Conservation (phyloP, 306 rosid genomes). For the Dryas drummondii region DNA sequence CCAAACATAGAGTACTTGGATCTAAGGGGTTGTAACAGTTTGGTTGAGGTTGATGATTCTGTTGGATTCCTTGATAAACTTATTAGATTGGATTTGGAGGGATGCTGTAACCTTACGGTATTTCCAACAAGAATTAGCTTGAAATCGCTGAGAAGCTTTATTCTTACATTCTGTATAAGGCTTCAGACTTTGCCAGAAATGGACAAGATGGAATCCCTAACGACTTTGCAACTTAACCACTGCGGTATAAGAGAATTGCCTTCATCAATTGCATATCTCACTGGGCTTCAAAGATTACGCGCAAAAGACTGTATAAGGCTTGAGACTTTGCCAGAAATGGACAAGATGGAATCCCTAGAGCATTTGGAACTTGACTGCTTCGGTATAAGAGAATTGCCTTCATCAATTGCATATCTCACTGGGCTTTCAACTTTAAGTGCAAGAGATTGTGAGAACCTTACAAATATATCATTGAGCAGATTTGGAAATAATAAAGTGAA, state of each 20-base stretch:
- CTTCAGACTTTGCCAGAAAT: constrained; percentile 7
- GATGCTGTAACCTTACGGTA: constrained; percentile 8
- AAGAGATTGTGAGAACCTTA: not conserved
- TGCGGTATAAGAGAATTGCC: not conserved
- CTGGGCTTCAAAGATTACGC: not conserved
- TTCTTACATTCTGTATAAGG: too few species aligned
- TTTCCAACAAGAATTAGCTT: constrained; percentile 15
- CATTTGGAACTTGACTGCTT: not conserved
- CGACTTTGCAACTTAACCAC: too few species aligned
- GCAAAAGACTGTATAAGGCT: constrained; percentile 7
- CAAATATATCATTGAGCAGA: too few species aligned
- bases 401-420: not conserved
- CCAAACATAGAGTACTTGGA: not conserved
- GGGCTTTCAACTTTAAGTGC: not conserved
- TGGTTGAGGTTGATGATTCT: too few species aligned
- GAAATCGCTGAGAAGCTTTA: too few species aligned
- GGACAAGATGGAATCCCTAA: not conserved
- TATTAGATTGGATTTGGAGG: not conserved
- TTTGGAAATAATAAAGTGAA: too few species aligned
- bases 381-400: not conserved
- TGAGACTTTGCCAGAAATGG: constrained; percentile 20
- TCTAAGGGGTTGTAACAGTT: rapidly evolving
- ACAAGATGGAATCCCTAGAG: not conserved
- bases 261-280: not conserved
- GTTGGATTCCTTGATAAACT: too few species aligned